These are phyloP conservation scores for Chalciporus sphaerocephalus DNA, from an alignment of 768 basidiomycete genomes.

Conservation along the genomic window DNA sequence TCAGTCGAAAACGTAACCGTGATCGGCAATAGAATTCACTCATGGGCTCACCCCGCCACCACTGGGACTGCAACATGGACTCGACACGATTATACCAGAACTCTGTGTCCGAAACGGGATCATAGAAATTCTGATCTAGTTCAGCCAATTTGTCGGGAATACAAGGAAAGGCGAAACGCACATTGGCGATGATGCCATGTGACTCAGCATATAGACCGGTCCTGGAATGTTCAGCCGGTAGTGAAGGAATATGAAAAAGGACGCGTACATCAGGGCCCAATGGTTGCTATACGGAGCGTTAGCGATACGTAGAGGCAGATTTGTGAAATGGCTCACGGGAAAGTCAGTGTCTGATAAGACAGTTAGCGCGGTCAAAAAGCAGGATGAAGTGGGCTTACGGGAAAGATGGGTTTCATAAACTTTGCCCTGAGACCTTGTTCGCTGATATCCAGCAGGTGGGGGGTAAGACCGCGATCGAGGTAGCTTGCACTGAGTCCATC, in stretches of 20 bases:
- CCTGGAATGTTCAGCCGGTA: conserved; percentile 39
- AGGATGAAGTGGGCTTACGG: conserved; percentile 50
- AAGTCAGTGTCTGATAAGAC: conserved; percentile 67
- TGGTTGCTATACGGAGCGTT: conserved; percentile 62
- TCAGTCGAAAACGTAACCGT: neutral
- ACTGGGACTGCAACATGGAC: conserved; percentile 60
- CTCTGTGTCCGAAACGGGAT: conserved; percentile 55
- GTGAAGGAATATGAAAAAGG: neutral
- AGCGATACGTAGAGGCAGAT: neutral
- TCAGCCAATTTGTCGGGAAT: neutral
- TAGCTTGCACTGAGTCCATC: conserved; percentile 88
- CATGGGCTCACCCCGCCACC: conserved; percentile 93
- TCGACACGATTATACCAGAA: conserved; percentile 69
- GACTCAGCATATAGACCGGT: conserved; percentile 88
- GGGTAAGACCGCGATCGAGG: conserved; percentile 79
- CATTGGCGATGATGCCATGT: conserved; percentile 89
- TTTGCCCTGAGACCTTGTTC: conserved; percentile 84
- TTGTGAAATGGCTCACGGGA: conserved; percentile 58
- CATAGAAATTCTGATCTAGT: conserved; percentile 73
- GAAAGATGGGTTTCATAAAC: conserved; percentile 83
- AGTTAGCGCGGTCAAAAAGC: conserved; percentile 1
- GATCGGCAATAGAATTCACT: conserved; percentile 20
- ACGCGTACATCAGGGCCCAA: conserved; percentile 74
- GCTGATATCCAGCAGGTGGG: conserved; percentile 76
- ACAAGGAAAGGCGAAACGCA: conserved; percentile 30